A percentile compares a stretch with the other conserved stretches of the same genome.
phyloP scores from a whole-genome alignment of 345 rosid species.

The Draba incana region DNA sequence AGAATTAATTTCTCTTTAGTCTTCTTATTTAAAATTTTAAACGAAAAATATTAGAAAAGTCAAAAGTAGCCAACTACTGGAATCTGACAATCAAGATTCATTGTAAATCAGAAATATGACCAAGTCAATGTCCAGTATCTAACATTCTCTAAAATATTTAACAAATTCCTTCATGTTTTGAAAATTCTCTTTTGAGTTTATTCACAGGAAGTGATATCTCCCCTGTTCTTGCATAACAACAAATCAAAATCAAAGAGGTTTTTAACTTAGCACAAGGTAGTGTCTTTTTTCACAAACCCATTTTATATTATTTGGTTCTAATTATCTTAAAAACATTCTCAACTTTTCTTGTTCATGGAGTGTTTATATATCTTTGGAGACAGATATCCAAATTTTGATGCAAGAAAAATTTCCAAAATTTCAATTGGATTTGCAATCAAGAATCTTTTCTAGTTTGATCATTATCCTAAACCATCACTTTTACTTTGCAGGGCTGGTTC shows the following conservation, averaged over 20 bases:
- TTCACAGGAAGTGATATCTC: neutral
- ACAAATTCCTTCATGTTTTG: neutral
- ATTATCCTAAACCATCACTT: neutral
- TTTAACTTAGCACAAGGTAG: neutral
- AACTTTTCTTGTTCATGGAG: neutral
- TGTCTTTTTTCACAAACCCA: neutral
- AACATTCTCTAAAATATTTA: neutral
- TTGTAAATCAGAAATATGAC: too few relatives aligned
- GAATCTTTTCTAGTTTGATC: neutral
- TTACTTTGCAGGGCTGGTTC: conserved; percentile 11
- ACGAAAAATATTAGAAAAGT: neutral
- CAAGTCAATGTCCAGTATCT: conserved; percentile 5
- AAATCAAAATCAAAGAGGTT: too few relatives aligned
- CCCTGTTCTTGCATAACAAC: neutral
- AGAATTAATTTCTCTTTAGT: neutral
- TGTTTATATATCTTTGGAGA: neutral
- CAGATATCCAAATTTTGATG: neutral
- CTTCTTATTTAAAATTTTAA: too few relatives aligned
- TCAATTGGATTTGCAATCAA: neutral
- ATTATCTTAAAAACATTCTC: neutral
- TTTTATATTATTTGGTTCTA: neutral
- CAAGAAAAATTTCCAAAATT: neutral
- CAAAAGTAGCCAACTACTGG: conserved; percentile 6
- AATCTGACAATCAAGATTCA: neutral
- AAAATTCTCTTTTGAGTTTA: neutral